phyloP scores from a whole-genome alignment of 2,329 filamentous ascomycete species.

The Zymoseptoria ardabiliae region DNA sequence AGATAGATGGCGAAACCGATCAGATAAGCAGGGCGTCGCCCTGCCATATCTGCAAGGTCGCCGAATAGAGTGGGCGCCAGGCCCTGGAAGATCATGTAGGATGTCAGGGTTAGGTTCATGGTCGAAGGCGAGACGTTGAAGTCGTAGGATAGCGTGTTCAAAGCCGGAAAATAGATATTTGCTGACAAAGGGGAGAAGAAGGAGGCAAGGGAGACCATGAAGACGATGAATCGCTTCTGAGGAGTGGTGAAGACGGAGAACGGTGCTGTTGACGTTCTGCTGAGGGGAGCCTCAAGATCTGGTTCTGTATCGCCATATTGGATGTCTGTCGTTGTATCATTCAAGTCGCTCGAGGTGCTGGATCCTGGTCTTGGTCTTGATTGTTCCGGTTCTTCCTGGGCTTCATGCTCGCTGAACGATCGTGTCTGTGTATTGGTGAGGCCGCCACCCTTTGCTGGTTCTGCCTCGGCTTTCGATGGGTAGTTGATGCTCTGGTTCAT shows the following conservation, averaged over 20 bases:
- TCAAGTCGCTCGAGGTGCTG: neutral
- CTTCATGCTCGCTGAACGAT: neutral
- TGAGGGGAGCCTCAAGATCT: slow-evolving; percentile 16
- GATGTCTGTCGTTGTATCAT: neutral
- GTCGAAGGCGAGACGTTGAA: slow-evolving; percentile 35
- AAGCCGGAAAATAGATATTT: slow-evolving; percentile 49
- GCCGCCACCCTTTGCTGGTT: neutral
- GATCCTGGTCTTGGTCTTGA: neutral
- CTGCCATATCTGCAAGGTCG: slow-evolving; percentile 18
- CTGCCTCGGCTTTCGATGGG: neutral
- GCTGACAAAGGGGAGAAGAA: slow-evolving; percentile 48
- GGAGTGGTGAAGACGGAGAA: slow-evolving; percentile 30
- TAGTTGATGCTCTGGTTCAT: neutral
- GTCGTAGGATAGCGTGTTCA: slow-evolving; percentile 43
- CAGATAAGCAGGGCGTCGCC: slow-evolving; percentile 20
- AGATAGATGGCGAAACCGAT: slow-evolving; percentile 20
- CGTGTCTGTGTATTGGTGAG: neutral
- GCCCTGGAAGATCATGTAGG: slow-evolving; percentile 53
- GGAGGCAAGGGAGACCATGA: slow-evolving; percentile 44
- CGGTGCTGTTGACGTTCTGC: slow-evolving; percentile 10
- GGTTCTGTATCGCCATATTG: neutral
- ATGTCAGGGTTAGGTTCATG: slow-evolving; percentile 49
- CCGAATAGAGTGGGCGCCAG: slow-evolving; percentile 28
- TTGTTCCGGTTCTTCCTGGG: neutral
- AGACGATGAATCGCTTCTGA: slow-evolving; percentile 42